Evolutionary conservation across 2,329 filamentous ascomycete genomes (phyloP).

Genomic region (Phialophora macrospora): DNA sequence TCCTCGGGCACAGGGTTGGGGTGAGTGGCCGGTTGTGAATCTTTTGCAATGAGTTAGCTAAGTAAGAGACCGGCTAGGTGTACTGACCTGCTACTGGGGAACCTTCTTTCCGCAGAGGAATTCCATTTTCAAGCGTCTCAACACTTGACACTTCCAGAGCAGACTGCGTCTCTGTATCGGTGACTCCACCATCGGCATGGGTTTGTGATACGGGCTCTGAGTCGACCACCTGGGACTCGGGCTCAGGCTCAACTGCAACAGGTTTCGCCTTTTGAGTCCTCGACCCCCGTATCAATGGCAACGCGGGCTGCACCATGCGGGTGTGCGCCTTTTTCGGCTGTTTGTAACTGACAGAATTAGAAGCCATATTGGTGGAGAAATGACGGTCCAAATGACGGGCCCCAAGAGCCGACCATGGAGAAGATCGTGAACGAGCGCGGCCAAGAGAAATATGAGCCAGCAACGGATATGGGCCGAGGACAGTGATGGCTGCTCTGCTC

Average conservation of each 20-base stretch:
- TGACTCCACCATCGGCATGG: conserved; percentile 1
- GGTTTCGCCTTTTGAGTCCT: conserved; percentile 18
- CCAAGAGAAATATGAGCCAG: neutral
- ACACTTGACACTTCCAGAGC: neutral
- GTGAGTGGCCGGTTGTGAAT: conserved; percentile 14
- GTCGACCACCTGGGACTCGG: conserved; percentile 10
- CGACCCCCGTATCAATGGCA: conserved; percentile 15
- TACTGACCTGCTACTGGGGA: conserved; percentile 20
- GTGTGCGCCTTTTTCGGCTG: conserved; percentile 3
- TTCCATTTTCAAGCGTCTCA: neutral
- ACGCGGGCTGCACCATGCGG: conserved; percentile 30
- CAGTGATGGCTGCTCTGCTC: conserved; percentile 19
- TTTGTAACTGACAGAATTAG: conserved; percentile 18
- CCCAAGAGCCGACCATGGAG: conserved; percentile 27
- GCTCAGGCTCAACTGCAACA: conserved; percentile 13
- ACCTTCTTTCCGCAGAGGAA: conserved; percentile 7
- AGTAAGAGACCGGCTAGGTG: neutral
- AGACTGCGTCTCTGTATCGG: conserved; percentile 11
- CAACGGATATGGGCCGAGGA: neutral
- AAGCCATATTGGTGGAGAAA: conserved; percentile 22
- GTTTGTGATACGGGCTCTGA: neutral
- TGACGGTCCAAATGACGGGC: conserved; percentile 18
- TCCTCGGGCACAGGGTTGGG: conserved; percentile 11
- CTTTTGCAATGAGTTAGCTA: conserved; percentile 17
- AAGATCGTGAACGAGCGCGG: conserved; percentile 7